Evolutionary conservation across 176 grass and related monocot species (phyloP).

Genomic region (Raddia guianensis): DNA sequence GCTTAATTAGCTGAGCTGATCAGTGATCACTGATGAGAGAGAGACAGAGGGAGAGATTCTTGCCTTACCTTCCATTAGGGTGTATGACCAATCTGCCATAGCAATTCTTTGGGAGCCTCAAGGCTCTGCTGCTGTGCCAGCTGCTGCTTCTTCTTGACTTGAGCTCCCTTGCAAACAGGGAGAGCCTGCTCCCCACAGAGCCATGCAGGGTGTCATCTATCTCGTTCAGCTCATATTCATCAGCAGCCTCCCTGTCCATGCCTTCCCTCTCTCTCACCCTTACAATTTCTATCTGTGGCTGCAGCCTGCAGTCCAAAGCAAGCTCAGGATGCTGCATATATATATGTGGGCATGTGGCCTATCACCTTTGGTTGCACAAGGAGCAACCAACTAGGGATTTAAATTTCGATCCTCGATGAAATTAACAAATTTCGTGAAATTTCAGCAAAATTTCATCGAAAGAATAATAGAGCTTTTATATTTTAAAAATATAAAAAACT

Average conservation of each 20-base stretch:
- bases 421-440: no score
- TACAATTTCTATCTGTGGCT: background rate
- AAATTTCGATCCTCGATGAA: no score
- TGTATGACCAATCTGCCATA: constrained; percentile 66
- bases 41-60: background rate
- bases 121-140: constrained; percentile 49
- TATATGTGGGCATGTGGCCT: constrained; percentile 9
- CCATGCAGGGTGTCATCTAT: constrained; percentile 59
- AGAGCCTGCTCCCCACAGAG: constrained; percentile 71
- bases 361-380: constrained; percentile 19
- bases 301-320: constrained; percentile 26
- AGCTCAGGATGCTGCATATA: constrained; percentile 18
- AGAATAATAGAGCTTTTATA: no score
- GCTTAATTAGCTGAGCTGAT: constrained; percentile 20
- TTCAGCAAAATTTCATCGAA: no score
- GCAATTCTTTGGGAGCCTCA: constrained; percentile 51
- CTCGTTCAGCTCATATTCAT: constrained; percentile 76
- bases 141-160: constrained; percentile 47
- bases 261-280: background rate
- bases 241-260: constrained; percentile 56
- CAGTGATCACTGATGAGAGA: no score
- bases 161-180: constrained; percentile 66
- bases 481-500: no score
- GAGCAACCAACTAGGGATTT: constrained; percentile 23
- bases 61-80: constrained; percentile 81